Conservation (phyloP, 495 filamentous ascomycete species). For the Penicillium turbatum region DNA sequence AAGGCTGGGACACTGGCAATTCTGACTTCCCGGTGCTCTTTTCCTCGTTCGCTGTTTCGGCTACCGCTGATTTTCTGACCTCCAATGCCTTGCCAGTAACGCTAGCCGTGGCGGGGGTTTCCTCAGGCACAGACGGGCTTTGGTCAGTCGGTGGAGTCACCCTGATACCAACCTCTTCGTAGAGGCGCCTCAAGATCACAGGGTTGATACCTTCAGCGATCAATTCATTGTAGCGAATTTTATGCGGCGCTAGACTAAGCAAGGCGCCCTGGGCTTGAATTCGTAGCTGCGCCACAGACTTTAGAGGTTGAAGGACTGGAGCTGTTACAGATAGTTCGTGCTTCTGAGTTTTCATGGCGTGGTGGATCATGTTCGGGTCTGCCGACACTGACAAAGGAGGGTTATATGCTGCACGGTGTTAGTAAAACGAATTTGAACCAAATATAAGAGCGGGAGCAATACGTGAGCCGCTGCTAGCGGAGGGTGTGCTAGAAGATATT, state of each 20-base stretch:
- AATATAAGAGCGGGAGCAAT: constrained; percentile 6
- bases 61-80: background rate
- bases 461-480: constrained; percentile 37
- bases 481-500: constrained; percentile 20
- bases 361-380: constrained; percentile 15
- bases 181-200: constrained; percentile 57
- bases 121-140: background rate
- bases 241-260: constrained; percentile 56
- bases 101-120: background rate
- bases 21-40: constrained; percentile 1
- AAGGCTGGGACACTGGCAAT: constrained; percentile 4
- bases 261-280: constrained; percentile 68
- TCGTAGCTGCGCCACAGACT: constrained; percentile 47
- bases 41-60: background rate
- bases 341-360: constrained; percentile 16
- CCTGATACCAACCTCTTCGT: constrained; percentile 58
- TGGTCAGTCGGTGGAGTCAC: constrained; percentile 18
- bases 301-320: constrained; percentile 6
- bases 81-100: background rate
- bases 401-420: constrained; percentile 38
- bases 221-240: constrained; percentile 63
- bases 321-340: background rate
- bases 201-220: constrained; percentile 69
- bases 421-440: constrained; percentile 6
- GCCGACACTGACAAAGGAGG: constrained; percentile 31